These are phyloP conservation scores for Epichloe scottii DNA, from an alignment of 2,329 filamentous ascomycete genomes.

Conservation along the genomic window DNA sequence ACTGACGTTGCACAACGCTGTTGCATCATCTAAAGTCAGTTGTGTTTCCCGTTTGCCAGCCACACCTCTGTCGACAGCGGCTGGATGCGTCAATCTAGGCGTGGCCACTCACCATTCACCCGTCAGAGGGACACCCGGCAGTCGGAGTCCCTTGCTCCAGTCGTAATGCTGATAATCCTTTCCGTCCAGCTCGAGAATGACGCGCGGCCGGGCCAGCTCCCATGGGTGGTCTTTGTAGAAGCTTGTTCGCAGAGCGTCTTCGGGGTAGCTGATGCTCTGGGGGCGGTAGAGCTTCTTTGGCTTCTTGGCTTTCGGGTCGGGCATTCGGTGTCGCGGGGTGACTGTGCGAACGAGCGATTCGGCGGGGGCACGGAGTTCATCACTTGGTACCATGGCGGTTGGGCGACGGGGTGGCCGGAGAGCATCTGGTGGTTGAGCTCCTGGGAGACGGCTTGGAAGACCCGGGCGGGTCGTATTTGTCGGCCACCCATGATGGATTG, in stretches of 20 bases:
- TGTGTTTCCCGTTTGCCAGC: neutral
- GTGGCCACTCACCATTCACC: slow-evolving; percentile 59
- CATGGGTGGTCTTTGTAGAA: slow-evolving; percentile 95
- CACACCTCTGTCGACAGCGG: no score
- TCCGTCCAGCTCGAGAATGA: slow-evolving; percentile 76
- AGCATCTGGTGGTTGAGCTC: slow-evolving; percentile 31
- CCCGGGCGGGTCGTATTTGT: slow-evolving; percentile 33
- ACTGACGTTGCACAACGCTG: slow-evolving; percentile 85
- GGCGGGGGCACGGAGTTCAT: slow-evolving; percentile 43
- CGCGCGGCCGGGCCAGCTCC: slow-evolving; percentile 81
- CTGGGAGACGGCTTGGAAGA: slow-evolving; percentile 32
- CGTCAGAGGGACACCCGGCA: slow-evolving; percentile 62
- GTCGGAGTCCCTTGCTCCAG: slow-evolving; percentile 65
- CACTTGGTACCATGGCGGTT: slow-evolving; percentile 37
- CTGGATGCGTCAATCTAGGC: neutral
- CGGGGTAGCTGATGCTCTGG: slow-evolving; percentile 62
- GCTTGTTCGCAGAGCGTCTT: slow-evolving; percentile 65
- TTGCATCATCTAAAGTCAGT: neutral
- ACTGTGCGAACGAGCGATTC: slow-evolving; percentile 44
- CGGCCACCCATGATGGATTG: slow-evolving; percentile 25
- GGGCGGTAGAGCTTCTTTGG: slow-evolving; percentile 72
- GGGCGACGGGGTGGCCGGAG: slow-evolving; percentile 18
- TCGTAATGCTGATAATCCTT: slow-evolving; percentile 64
- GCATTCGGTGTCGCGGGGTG: slow-evolving; percentile 31
- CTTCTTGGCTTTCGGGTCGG: slow-evolving; percentile 32